Evolutionary conservation across 2,329 filamentous ascomycete genomes (phyloP).

Genomic region (Arthrocladium fulminans): DNA sequence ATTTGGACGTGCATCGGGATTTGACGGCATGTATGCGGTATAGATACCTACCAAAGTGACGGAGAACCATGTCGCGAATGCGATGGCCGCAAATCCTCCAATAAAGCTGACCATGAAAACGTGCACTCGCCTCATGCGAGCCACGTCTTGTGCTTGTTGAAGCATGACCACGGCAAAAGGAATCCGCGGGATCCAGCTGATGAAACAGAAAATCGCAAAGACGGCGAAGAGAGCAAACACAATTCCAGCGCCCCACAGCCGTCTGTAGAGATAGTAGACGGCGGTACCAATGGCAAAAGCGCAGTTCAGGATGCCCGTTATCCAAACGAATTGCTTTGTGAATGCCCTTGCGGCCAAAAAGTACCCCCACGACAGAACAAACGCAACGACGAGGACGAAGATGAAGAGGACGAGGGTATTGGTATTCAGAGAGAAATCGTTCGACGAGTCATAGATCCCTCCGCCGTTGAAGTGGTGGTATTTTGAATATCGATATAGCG

Average conservation of each 20-base stretch:
- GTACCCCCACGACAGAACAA: slow-evolving; percentile 68
- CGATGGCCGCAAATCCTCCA: slow-evolving; percentile 66
- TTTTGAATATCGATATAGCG: slow-evolving; percentile 63
- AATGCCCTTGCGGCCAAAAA: slow-evolving; percentile 66
- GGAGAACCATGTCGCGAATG: slow-evolving; percentile 75
- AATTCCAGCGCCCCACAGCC: slow-evolving; percentile 75
- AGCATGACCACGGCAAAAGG: slow-evolving; percentile 89
- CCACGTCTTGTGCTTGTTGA: slow-evolving; percentile 73
- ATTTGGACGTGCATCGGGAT: slow-evolving; percentile 34
- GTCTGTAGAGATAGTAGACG: slow-evolving; percentile 70
- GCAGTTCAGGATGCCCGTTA: slow-evolving; percentile 82
- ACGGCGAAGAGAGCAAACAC: slow-evolving; percentile 76
- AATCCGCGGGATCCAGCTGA: slow-evolving; percentile 80
- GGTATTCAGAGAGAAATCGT: slow-evolving; percentile 62
- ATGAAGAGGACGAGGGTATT: slow-evolving; percentile 79
- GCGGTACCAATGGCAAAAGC: slow-evolving; percentile 75
- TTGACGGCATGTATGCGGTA: slow-evolving; percentile 65
- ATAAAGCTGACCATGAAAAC: slow-evolving; percentile 79
- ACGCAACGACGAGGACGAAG: slow-evolving; percentile 64
- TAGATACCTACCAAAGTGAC: slow-evolving; percentile 82
- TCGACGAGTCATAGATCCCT: slow-evolving; percentile 62
- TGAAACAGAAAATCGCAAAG: slow-evolving; percentile 74
- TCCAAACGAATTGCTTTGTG: slow-evolving; percentile 87
- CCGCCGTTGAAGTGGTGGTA: slow-evolving; percentile 56
- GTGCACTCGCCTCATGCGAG: slow-evolving; percentile 66